These are phyloP conservation scores for Mycotypha africana DNA, from an alignment of 371 early-diverging fungal genomes.

Conservation along the genomic window DNA sequence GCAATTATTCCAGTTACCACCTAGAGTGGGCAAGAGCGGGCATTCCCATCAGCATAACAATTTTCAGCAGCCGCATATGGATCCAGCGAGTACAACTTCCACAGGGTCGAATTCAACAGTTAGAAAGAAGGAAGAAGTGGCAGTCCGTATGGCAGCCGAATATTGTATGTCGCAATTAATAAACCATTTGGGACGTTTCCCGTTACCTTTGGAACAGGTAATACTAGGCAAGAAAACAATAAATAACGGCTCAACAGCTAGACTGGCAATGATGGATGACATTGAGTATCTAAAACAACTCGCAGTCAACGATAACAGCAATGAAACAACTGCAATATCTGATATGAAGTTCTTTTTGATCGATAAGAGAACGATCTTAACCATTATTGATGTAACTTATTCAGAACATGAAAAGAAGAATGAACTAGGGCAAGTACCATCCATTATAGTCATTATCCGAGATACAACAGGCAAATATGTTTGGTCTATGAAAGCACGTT, in stretches of 20 bases:
- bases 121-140: slow-evolving; percentile 41
- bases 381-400: slow-evolving; percentile 30
- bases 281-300: slow-evolving; percentile 15
- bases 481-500: slow-evolving; percentile 56
- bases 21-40: slow-evolving; percentile 23
- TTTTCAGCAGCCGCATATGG: neutral
- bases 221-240: no score
- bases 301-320: neutral
- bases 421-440: slow-evolving; percentile 25
- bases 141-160: slow-evolving; percentile 73
- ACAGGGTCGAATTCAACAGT: neutral
- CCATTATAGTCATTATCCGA: slow-evolving; percentile 51
- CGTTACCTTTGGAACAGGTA: slow-evolving; percentile 48
- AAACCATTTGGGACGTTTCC: slow-evolving; percentile 67
- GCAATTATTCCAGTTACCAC: slow-evolving; percentile 40
- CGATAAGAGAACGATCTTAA: slow-evolving; percentile 61
- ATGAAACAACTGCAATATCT: slow-evolving; percentile 5
- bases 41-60: slow-evolving; percentile 4
- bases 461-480: slow-evolving; percentile 70
- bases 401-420: neutral
- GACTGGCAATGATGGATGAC: slow-evolving; percentile 58
- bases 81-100: neutral
- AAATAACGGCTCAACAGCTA: no score
- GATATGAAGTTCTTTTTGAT: slow-evolving; percentile 61
- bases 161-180: slow-evolving; percentile 65